Base-by-base conservation (phyloP, 2,329 filamentous ascomycete genomes). In the Triangularia setosa region DNA sequence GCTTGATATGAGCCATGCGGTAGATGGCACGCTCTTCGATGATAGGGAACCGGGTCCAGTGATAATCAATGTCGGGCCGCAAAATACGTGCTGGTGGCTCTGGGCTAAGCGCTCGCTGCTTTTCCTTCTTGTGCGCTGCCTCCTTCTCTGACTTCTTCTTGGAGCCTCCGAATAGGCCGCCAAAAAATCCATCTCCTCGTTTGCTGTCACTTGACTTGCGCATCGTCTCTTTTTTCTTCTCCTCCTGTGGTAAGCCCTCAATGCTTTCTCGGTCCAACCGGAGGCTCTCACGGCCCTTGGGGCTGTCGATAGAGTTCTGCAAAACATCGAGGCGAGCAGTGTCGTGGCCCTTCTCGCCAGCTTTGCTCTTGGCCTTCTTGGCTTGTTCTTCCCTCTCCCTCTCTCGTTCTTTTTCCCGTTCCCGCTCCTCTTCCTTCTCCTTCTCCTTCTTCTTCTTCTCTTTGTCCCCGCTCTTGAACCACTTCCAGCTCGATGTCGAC, bases 1-100 rank as follows among this genome's bases (percentile, higher is more conserved):
- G 86, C 78, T 99, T 99, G 79, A 98, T 96, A 75, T 99, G 95
- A 18, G 95, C 95, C 92, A 99, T 97, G 66, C 95, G 88, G 78
- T 99, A 99, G 65, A 99, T 99, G 21, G 95, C 95, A 65, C 95
- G 86, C 79, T 99, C 95, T 77, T 98, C 94, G 62, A 97, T 82
- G 61, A 99, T 94, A 12, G 93, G 93, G 73, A 98, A 99, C 53
- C 95, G 85, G 1, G 93, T 95, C 91, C 95, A 99, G 71, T 93
- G 91, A 77, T 97, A 99, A 76, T 98, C 94, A 67, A 97, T 84
- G 73, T 98, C 94, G 4, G 95, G 90, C 69, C 88, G 89, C 62
- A 96, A 80, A 35, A 89, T 83, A 59, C 90, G 88, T 68, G 87
- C 87, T 0, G 84, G 81, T 12, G 89, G 89, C 52, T 97, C 93